These are phyloP conservation scores for Ochromonas danica DNA, from an alignment of 108 stramenopile species.

Conservation along the genomic window DNA sequence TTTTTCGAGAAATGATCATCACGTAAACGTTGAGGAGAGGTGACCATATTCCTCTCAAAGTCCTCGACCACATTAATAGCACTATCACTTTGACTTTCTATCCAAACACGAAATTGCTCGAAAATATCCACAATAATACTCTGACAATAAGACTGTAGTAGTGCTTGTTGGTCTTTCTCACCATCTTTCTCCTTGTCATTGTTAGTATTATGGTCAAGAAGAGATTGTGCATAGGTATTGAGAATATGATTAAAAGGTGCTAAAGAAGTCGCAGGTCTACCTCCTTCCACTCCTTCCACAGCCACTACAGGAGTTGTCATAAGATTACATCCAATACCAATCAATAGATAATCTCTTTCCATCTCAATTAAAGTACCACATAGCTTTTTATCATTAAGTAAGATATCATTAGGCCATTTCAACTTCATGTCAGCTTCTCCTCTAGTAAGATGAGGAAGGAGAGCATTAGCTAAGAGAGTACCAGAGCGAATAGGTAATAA, in stretches of 20 bases:
- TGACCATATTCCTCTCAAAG: neutral
- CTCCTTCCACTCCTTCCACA: neutral
- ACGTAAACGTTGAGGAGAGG: neutral
- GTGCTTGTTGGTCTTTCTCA: neutral
- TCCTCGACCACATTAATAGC: neutral
- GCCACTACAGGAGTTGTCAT: neutral
- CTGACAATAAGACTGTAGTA: neutral
- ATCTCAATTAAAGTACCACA: conserved; percentile 25
- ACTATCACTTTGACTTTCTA: neutral
- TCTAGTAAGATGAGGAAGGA: neutral
- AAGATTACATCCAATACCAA: neutral
- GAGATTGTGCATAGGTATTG: neutral
- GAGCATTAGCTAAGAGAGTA: conserved; percentile 3
- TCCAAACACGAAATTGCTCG: neutral
- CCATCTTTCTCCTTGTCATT: neutral
- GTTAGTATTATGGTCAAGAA: neutral
- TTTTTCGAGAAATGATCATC: too few relatives aligned
- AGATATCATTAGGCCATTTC: conserved; percentile 41
- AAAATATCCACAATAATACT: neutral
- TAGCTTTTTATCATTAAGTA: conserved; percentile 32
- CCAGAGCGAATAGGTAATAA: neutral
- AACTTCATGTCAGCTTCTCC: neutral
- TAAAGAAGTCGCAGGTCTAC: neutral
- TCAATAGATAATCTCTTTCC: neutral
- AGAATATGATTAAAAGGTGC: neutral